A percentile compares a stretch with the other conserved stretches of the same genome.
These are phyloP conservation scores for Phialemonium atrogriseum DNA, from an alignment of 2,329 filamentous ascomycete species.

Conservation along the genomic window DNA sequence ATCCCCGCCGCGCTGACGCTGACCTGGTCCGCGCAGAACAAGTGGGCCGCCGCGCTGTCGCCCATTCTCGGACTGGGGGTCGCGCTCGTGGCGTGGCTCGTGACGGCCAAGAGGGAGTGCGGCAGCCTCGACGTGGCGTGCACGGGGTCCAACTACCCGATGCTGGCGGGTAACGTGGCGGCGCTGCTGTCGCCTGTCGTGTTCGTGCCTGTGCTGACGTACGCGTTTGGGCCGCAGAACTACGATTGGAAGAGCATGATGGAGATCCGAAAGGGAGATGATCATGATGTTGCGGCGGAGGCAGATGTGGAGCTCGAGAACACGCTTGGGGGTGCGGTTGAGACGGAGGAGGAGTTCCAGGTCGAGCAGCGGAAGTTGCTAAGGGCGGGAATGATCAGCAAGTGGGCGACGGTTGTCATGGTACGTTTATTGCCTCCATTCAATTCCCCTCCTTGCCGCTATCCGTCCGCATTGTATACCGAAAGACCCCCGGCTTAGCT, in stretches of 20 bases:
- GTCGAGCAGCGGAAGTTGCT: constrained; percentile 27
- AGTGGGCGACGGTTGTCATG: constrained; percentile 20
- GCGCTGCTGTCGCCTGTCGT: constrained; percentile 70
- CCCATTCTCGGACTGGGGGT: constrained; percentile 62
- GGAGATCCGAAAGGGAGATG: constrained; percentile 68
- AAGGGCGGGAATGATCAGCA: constrained; percentile 24
- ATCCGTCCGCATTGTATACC: no score
- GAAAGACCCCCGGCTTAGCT: constrained; percentile 12
- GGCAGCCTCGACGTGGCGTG: constrained; percentile 62
- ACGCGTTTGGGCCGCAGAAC: constrained; percentile 58
- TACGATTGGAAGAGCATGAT: constrained; percentile 87
- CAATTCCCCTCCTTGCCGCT: no score
- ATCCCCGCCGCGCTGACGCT: constrained; percentile 75
- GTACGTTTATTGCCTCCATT: no score
- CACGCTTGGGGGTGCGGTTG: constrained; percentile 37
- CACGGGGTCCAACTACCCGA: constrained; percentile 78
- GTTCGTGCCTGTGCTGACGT: constrained; percentile 69
- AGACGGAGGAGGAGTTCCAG: constrained; percentile 28
- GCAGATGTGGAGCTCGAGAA: constrained; percentile 60
- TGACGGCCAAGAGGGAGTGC: constrained; percentile 63
- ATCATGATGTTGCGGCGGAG: constrained; percentile 58
- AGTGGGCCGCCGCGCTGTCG: constrained; percentile 61
- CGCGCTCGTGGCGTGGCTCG: constrained; percentile 68
- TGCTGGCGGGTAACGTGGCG: constrained; percentile 80
- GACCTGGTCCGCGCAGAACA: constrained; percentile 73